Percentiles rank a stretch among this genome's conserved stretches.
Evolutionary conservation across 2,329 filamentous ascomycete genomes (phyloP).

Genomic region (Colletotrichum plurivorum): DNA sequence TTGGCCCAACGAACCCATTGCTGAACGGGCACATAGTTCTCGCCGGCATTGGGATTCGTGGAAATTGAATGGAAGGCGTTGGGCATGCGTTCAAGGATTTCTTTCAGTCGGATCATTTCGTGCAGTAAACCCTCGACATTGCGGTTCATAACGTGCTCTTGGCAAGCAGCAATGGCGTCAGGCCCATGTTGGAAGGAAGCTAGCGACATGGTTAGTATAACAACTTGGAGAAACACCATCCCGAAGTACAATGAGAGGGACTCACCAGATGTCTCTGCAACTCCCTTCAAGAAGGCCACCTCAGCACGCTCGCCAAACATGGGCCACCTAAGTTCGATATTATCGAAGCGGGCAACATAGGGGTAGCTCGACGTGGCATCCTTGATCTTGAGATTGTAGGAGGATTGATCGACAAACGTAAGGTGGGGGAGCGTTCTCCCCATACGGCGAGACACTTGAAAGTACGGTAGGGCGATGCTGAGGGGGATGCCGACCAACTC

Average conservation of each 20-base stretch:
- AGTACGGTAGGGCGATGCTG: constrained; percentile 64
- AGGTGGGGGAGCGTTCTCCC: constrained; percentile 65
- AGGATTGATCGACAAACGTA: constrained; percentile 67
- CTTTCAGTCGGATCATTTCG: constrained; percentile 65
- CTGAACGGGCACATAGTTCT: constrained; percentile 64
- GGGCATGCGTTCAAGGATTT: constrained; percentile 67
- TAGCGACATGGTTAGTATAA: constrained; percentile 32
- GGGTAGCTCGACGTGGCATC: constrained; percentile 64
- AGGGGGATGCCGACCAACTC: constrained; percentile 64
- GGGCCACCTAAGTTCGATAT: constrained; percentile 67
- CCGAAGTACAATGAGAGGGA: not conserved
- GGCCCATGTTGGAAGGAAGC: constrained; percentile 66
- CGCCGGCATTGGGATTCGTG: constrained; percentile 64
- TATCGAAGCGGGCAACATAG: constrained; percentile 66
- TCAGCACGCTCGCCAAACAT: constrained; percentile 67
- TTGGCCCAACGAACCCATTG: constrained; percentile 65
- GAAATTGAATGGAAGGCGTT: constrained; percentile 69
- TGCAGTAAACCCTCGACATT: constrained; percentile 64
- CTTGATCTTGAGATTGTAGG: constrained; percentile 65
- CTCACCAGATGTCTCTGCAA: constrained; percentile 60
- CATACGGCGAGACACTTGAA: constrained; percentile 65
- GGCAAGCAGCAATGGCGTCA: constrained; percentile 65
- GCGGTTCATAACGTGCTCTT: constrained; percentile 67
- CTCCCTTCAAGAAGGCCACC: constrained; percentile 65
- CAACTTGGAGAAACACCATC: not conserved